Evolutionary conservation across 768 basidiomycete genomes (phyloP), one percentile per base, ranked within the genome.

Genomic region (Xerocomellus dryophilus): DNA sequence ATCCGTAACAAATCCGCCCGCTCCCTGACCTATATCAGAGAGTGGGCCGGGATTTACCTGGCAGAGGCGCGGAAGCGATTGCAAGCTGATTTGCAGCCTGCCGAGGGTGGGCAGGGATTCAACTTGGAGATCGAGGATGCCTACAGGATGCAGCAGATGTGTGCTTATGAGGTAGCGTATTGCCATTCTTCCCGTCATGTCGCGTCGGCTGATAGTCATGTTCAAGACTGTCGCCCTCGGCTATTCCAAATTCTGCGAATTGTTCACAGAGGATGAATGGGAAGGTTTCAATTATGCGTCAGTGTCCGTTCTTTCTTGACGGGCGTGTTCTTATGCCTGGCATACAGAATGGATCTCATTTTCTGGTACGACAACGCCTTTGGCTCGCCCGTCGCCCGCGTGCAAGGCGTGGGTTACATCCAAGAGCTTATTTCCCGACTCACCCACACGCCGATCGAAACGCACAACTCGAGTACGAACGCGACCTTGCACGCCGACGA

Each of bases 191-290:
- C 21, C 4, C 5, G 17, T 20, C 8, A 1, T 34, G n/a, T 27
- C 2, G 10, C n/a, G 7, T 35, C 8, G 20, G 27, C 50, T 56
- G 41, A 61, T 21, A 29, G n/a, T 7, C n/a, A 27, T 39, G 5
- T 18, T 34, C 12, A 50, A 90, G 88, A 94, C 95, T n/a, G 95
- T 96, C 42, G 89, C 92, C 0, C 77, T 96, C 10, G 93, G 93
- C 9, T 95, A 91, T 66, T 93, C 91, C 15, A 87, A 85, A 58
- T 98, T 95, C 73, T 98, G 94, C 58, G 84, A 85, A 51, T 74
- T 98, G 4, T 96, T 96, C 71, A 93, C 91, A 0, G 80, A 87
- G 62, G 85, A 90, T 41, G 94, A 96, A 70, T 98, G 94, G 93
- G 86, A 89, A 65, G 93, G 92, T 0, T 96, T 93, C 67, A 81